Evolutionary conservation across 2,329 filamentous ascomycete species (phyloP).

Genomic region (Furcasterigmium furcatum): DNA sequence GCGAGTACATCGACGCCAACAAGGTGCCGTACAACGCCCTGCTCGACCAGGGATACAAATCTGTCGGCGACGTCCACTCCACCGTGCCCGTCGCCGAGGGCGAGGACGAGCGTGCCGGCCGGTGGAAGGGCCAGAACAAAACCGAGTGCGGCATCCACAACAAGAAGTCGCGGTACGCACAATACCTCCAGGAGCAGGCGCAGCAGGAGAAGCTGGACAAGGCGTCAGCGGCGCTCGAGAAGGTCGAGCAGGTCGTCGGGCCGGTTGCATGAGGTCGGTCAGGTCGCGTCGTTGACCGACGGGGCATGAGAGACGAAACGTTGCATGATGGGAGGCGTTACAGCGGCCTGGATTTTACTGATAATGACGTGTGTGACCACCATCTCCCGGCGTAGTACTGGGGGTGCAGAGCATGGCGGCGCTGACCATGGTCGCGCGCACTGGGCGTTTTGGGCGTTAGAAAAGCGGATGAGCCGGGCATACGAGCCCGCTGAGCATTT

Average conservation of each 20-base stretch:
- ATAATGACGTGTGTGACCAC: background rate
- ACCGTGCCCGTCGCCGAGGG: constrained; percentile 85
- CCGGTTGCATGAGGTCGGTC: constrained; percentile 1
- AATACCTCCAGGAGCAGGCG: constrained; percentile 71
- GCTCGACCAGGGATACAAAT: constrained; percentile 94
- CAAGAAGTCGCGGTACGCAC: constrained; percentile 88
- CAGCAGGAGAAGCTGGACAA: constrained; percentile 13
- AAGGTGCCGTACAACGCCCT: constrained; percentile 91
- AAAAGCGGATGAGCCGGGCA: no score
- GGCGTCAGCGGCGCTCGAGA: constrained; percentile 11
- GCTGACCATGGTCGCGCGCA: background rate
- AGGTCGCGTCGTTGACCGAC: background rate
- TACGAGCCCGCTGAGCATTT: no score
- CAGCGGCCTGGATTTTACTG: background rate
- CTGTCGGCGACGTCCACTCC: constrained; percentile 96
- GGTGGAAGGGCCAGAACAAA: constrained; percentile 96
- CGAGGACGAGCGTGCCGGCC: constrained; percentile 92
- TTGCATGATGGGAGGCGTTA: background rate
- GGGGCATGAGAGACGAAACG: background rate
- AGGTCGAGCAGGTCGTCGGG: constrained; percentile 12
- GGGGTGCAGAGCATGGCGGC: background rate
- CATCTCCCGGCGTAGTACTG: background rate
- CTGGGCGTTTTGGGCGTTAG: background rate
- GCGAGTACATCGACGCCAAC: constrained; percentile 81
- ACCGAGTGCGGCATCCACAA: constrained; percentile 99